Percentiles rank a stretch among this genome's conserved stretches.
Conservation (phyloP, 805 yeast species). For the Scheffersomyces stipitis region DNA sequence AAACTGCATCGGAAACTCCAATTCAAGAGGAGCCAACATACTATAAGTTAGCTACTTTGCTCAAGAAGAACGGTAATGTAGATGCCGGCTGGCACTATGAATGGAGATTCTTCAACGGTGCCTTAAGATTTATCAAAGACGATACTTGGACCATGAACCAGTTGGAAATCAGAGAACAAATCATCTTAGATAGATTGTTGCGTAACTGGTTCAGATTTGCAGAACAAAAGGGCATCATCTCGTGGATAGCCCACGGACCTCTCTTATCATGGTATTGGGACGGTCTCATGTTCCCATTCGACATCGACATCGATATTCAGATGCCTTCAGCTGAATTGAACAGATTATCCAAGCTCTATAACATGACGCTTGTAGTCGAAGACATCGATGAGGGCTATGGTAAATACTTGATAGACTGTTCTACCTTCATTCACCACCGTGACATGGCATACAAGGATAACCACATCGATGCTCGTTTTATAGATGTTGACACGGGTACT, state of each 20-base stretch:
- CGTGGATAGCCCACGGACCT: constrained; percentile 16
- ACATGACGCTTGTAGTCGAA: constrained; percentile 15
- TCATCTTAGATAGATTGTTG: constrained; percentile 9
- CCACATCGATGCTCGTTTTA: constrained; percentile 15
- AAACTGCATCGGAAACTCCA: constrained; percentile 7
- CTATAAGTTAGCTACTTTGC: constrained; percentile 18
- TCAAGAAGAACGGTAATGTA: constrained; percentile 8
- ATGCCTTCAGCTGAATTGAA: constrained; percentile 13
- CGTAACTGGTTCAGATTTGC: constrained; percentile 13
- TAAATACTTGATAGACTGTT: constrained; percentile 28
- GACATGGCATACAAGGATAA: constrained; percentile 22
- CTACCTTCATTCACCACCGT: constrained; percentile 32
- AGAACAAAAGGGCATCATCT: constrained; percentile 5
- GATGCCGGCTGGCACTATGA: constrained; percentile 19
- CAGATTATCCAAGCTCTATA: constrained; percentile 7
- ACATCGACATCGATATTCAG: constrained; percentile 14
- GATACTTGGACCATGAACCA: constrained; percentile 7
- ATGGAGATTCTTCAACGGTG: constrained; percentile 22
- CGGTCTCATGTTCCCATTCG: constrained; percentile 15
- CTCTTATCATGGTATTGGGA: constrained; percentile 16
- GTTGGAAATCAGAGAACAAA: constrained; percentile 8
- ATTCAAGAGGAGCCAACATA: constrained; percentile 16
- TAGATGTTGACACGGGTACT: constrained; percentile 14
- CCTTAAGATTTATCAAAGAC: constrained; percentile 5
- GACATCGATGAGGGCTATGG: constrained; percentile 18